Conservation (phyloP, 352 stramenopile genomes). For the Phytopythium aichiense region DNA sequence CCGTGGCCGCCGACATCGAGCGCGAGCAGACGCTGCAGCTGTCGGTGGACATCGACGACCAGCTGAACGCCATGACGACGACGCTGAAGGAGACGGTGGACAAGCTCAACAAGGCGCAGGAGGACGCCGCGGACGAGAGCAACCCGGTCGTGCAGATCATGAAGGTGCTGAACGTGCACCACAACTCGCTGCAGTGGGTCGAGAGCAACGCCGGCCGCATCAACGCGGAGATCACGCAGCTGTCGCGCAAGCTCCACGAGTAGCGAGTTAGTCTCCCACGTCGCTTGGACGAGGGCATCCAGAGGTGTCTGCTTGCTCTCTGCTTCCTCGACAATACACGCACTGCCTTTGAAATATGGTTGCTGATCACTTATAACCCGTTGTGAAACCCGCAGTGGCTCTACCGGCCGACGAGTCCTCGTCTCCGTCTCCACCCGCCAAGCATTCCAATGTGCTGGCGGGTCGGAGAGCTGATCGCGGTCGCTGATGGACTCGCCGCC, state of each 20-base stretch:
- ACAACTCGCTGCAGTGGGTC: constrained; percentile 87
- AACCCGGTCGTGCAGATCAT: constrained; percentile 87
- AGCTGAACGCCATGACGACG: constrained; percentile 85
- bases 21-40: constrained; percentile 84
- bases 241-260: constrained; percentile 69
- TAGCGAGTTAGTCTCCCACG: neutral
- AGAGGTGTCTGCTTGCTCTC: neutral
- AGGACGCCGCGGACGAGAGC: constrained; percentile 60
- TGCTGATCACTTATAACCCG: constrained; percentile 1
- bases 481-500: neutral
- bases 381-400: neutral
- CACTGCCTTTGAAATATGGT: neutral
- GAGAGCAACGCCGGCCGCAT: constrained; percentile 67
- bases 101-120: constrained; percentile 81
- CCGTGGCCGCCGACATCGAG: constrained; percentile 79
- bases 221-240: constrained; percentile 57
- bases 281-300: neutral
- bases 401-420: neutral
- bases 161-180: constrained; percentile 88
- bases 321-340: constrained; percentile 2
- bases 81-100: constrained; percentile 86
- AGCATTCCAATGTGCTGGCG: constrained; percentile 2
- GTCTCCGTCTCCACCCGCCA: neutral
- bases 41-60: constrained; percentile 82
- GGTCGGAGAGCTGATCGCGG: neutral